Evolutionary conservation across 768 basidiomycete genomes (phyloP).

Genomic region (Cubamyces lactineus): DNA sequence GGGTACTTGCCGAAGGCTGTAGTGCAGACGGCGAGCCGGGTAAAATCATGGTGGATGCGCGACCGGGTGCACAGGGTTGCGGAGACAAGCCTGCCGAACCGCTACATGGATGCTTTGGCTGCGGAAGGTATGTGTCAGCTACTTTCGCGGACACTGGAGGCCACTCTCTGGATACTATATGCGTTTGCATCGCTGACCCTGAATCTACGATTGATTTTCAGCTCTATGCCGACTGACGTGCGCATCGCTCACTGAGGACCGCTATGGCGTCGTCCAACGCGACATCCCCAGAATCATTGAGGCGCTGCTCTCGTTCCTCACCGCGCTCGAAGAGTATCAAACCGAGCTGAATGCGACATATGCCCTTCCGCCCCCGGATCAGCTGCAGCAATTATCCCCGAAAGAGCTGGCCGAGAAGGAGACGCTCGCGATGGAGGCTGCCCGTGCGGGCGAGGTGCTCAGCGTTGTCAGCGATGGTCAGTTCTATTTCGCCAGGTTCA

Average conservation of each 20-base stretch:
- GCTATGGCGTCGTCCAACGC: conserved; percentile 80
- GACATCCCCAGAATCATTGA: conserved; percentile 85
- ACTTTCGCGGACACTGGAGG: neutral
- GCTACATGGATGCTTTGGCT: conserved; percentile 63
- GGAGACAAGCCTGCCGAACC: conserved; percentile 58
- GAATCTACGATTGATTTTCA: conserved; percentile 36
- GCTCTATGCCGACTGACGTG: conserved; percentile 70
- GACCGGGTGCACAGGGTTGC: conserved; percentile 56
- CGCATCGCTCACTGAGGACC: conserved; percentile 78
- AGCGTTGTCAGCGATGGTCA: conserved; percentile 60
- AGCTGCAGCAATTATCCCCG: conserved; percentile 32
- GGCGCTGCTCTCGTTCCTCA: conserved; percentile 67
- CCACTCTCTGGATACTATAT: neutral
- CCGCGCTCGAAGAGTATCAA: conserved; percentile 67
- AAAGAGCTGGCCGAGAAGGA: conserved; percentile 45
- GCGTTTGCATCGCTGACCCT: neutral
- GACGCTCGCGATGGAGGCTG: conserved; percentile 50
- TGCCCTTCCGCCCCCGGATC: conserved; percentile 42
- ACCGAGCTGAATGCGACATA: conserved; percentile 50
- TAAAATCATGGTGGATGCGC: conserved; percentile 56
- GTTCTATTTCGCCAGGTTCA: conserved; percentile 30
- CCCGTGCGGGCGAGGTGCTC: conserved; percentile 57
- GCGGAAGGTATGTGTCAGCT: conserved; percentile 53
- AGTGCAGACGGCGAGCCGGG: conserved; percentile 33
- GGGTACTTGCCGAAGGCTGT: conserved; percentile 39